Evolutionary conservation across 352 stramenopile genomes (phyloP).

Genomic region (Globisporangium ultimum): DNA sequence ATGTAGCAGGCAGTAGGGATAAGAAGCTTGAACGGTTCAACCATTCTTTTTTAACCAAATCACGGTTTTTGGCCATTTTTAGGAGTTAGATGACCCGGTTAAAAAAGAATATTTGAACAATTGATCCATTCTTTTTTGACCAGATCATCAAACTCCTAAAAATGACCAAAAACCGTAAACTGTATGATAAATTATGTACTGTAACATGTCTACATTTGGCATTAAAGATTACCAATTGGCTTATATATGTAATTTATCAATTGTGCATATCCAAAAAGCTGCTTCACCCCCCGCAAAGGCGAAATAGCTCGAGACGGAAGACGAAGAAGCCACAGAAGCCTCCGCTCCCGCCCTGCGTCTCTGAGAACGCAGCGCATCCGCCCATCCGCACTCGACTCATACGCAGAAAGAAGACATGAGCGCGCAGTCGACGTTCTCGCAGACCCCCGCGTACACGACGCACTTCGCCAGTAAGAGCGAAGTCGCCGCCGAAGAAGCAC

Average conservation of each 20-base stretch:
- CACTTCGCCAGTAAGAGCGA: constrained; percentile 39
- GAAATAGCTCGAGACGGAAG: background rate
- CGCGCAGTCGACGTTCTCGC: constrained; percentile 68
- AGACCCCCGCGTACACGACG: constrained; percentile 60
- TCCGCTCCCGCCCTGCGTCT: background rate
- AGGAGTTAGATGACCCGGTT: too few relatives aligned
- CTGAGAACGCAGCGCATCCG: background rate
- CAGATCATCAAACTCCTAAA: too few relatives aligned
- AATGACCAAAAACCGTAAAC: too few relatives aligned
- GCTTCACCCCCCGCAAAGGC: background rate
- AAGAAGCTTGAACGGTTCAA: too few relatives aligned
- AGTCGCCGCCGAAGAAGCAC: constrained; percentile 47
- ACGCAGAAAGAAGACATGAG: constrained; percentile 38
- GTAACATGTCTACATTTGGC: too few relatives aligned
- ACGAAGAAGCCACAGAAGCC: background rate
- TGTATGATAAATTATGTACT: too few relatives aligned
- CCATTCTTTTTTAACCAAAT: too few relatives aligned
- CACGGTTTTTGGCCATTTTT: too few relatives aligned
- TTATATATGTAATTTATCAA: background rate
- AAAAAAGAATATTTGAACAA: too few relatives aligned
- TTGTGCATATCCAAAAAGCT: background rate
- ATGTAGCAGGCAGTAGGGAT: too few relatives aligned
- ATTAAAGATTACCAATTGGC: too few relatives aligned
- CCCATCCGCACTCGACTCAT: background rate
- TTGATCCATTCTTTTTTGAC: too few relatives aligned